Evolutionary conservation across 495 filamentous ascomycete genomes (phyloP).

Genomic region (Podospora conica): DNA sequence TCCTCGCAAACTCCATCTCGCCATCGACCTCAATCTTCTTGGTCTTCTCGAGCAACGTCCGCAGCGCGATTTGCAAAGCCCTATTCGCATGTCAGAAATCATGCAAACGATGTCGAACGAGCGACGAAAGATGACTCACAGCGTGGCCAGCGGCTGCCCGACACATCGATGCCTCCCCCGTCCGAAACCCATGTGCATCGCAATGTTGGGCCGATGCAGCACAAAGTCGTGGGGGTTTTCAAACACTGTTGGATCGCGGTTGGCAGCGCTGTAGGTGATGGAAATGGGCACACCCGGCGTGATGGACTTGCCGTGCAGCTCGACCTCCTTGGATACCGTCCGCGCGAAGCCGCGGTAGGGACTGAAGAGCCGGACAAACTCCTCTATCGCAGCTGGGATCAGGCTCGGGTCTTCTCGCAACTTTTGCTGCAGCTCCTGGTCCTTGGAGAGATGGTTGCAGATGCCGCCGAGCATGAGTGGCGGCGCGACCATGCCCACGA

Average conservation of each 20-base stretch:
- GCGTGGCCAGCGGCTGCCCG: constrained; percentile 7
- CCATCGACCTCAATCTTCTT: constrained; percentile 11
- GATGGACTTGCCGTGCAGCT: constrained; percentile 10
- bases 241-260: constrained; percentile 11
- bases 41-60: constrained; percentile 4
- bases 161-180: constrained; percentile 14
- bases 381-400: constrained; percentile 14
- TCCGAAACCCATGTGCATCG: constrained; percentile 12
- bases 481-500: constrained; percentile 14
- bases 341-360: constrained; percentile 12
- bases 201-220: constrained; percentile 6
- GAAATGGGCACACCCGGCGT: constrained; percentile 7
- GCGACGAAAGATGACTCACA: not conserved
- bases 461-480: constrained; percentile 12
- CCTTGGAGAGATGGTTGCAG: constrained; percentile 9
- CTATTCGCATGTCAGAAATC: not conserved
- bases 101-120: not conserved
- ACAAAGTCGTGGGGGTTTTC: constrained; percentile 13
- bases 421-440: constrained; percentile 12
- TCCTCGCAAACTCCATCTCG: constrained; percentile 13
- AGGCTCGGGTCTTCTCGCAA: constrained; percentile 5
- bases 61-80: constrained; percentile 7
- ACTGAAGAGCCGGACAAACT: constrained; percentile 13
- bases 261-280: constrained; percentile 12
- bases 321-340: constrained; percentile 7